Evolutionary conservation across 257 asterid species (phyloP), one percentile per base, ranked within the genome.

Genomic region (Fraxinus quadrangulata): DNA sequence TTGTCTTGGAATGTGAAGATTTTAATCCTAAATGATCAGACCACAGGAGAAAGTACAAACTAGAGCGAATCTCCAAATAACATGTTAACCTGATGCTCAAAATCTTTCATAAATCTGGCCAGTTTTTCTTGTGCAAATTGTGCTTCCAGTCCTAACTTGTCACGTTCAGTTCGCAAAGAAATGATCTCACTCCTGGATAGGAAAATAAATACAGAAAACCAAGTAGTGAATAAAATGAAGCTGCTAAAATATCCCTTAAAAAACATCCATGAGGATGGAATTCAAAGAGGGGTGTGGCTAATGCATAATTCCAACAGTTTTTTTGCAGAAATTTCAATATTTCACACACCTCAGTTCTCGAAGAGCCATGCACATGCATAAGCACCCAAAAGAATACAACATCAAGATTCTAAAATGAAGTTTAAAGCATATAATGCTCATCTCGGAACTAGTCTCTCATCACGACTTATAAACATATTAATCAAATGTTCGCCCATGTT

Each of bases 71-170:
- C 26, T 49, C 31, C 61, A 65, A 47, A 34, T 11, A 84, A 79
- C n/a, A 63, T 66, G 39, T 71, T 76, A 80, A 93, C 98, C 94
- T 90, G 96, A 75, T 88, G 94, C 68, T 95, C 99, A 75, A 82
- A 95, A 70, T 95, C 99, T 86, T 87, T 86, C 96, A 90, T 73
- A 78, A 86, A 93, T 80, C 98, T 88, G 67, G 78, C 86, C 45
- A 91, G 92, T 84, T 89, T 95, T 76, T 89, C 99, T 67, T 80
- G 89, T 13, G 97, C 88, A 75, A 87, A 88, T 75, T 77, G 91
- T 56, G 92, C 94, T 86, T 91, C 97, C 82, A 93, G 71, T 47
- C 89, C 88, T n/a, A 88, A 78, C 82, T 92, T 93, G 72, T 93
- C 97, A 59, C 97, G 89, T 82, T 91, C 99, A 12, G 97, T 80